Evolutionary conservation across 768 basidiomycete genomes (phyloP), one percentile per base, ranked within the genome.

Genomic region (Pulveroboletus sp.): DNA sequence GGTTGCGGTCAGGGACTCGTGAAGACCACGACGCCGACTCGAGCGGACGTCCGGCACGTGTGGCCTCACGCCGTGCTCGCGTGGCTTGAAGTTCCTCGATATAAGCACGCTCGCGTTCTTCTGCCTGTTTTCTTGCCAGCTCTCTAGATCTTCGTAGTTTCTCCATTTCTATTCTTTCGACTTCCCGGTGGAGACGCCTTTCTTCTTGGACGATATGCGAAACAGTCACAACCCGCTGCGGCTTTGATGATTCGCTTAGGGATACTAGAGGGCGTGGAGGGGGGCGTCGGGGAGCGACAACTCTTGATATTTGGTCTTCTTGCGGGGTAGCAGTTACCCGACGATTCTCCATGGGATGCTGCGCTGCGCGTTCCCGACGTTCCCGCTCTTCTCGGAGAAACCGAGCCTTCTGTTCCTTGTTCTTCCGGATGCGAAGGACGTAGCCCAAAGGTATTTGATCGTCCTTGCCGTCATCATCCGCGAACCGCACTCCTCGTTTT

Each of bases 371-470:
- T 33, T 70, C 68, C 27, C 83, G 76, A 47, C 73, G 74, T 54
- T 79, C 73, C 54, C 78, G 77, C 57, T 86, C 79, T 64, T 76
- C 75, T 39, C 73, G 76, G 58, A 88, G 71, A 57, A 87, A 85
- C 39, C 68, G 76, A 39, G 81, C 82, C 70, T 85, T 85, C 67
- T 86, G 81, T 65, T 84, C 85, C 39, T 82, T 81, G 58, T 80
- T 80, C 73, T 83, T 83, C 71, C 82, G 83, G 65, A 78, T 77
- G 46, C 83, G 82, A 60, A 86, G 69, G n/a, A 82, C 77, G 60
- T 89, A 79, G 15, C 78, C 80, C 36, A 88, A 69, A 3, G 88
- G 88, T 55, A 86, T 73, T 45, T 73, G 72, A 63, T 89, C 86
- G 37, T 86, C 85, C 51, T 79, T 81, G 51, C 63, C 65, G 59